Conservation (phyloP, 176 grass and related monocot genomes). For the Microstegium vimineum region DNA sequence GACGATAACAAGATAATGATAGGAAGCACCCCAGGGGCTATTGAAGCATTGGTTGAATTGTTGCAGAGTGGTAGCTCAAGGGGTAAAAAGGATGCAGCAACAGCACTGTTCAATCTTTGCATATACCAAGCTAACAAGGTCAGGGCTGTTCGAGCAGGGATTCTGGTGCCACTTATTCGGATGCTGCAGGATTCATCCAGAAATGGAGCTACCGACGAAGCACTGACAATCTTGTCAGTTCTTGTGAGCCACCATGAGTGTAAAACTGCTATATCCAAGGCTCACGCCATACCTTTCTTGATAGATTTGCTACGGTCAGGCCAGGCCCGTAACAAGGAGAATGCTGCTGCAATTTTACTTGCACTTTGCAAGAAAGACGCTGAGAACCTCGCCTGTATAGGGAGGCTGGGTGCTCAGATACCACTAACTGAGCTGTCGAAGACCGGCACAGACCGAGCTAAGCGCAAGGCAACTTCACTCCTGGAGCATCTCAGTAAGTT, state of each 20-base stretch:
- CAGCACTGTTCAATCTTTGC: constrained; percentile 93
- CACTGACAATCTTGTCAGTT: constrained; percentile 79
- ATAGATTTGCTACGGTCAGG: constrained; percentile 81
- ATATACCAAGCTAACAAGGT: constrained; percentile 96
- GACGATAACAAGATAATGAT: constrained; percentile 95
- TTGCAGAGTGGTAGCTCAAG: constrained; percentile 71
- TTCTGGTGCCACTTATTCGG: constrained; percentile 62
- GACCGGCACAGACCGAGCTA: constrained; percentile 85
- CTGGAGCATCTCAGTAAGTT: constrained; percentile 92
- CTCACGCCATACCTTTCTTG: constrained; percentile 69
- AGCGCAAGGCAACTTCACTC: constrained; percentile 89
- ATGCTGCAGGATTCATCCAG: constrained; percentile 88
- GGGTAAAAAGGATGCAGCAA: constrained; percentile 90
- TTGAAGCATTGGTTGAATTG: constrained; percentile 78
- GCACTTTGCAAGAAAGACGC: constrained; percentile 94
- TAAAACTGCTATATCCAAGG: constrained; percentile 79
- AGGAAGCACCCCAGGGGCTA: constrained; percentile 76
- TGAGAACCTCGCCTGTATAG: constrained; percentile 85
- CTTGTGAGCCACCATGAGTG: constrained; percentile 92
- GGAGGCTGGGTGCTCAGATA: constrained; percentile 82
- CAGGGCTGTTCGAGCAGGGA: constrained; percentile 72
- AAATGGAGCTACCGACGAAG: constrained; percentile 69
- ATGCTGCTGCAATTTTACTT: constrained; percentile 80
- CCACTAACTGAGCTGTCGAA: constrained; percentile 84
- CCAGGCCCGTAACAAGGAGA: constrained; percentile 90